Percentiles rank a stretch among this genome's conserved stretches.
These are phyloP conservation scores for Arabis alpina DNA, from an alignment of 345 rosid genomes.

Conservation along the genomic window DNA sequence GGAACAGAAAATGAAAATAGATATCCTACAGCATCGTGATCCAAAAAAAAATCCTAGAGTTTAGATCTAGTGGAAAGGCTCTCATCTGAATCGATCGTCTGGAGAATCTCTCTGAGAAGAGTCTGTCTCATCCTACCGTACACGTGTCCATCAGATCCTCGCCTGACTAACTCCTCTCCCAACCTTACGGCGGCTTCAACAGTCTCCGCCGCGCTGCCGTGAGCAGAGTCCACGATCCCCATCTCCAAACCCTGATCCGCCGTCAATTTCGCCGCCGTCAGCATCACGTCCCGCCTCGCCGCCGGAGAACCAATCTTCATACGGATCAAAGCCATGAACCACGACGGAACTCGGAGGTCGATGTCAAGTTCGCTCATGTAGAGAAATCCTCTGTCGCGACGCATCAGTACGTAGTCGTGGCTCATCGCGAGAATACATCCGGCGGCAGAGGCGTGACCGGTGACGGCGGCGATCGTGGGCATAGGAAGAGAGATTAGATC, in stretches of 20 bases:
- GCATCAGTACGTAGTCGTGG: constrained; percentile 70
- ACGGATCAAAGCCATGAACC: constrained; percentile 48
- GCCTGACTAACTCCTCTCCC: constrained; percentile 47
- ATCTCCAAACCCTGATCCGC: constrained; percentile 52
- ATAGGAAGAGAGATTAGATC: constrained; percentile 68
- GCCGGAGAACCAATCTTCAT: constrained; percentile 49
- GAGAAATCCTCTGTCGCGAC: constrained; percentile 66
- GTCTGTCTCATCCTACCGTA: constrained; percentile 56
- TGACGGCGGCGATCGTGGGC: constrained; percentile 68
- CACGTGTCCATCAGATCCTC: constrained; percentile 57
- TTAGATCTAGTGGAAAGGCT: constrained; percentile 26
- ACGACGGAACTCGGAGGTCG: constrained; percentile 50
- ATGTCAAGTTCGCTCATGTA: constrained; percentile 84
- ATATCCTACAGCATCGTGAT: too few species aligned
- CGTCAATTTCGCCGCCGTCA: constrained; percentile 60
- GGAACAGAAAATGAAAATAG: too few species aligned
- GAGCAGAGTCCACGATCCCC: constrained; percentile 58
- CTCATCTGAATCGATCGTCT: constrained; percentile 37
- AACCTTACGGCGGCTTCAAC: constrained; percentile 52
- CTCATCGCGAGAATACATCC: constrained; percentile 61
- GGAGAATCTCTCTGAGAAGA: constrained; percentile 40
- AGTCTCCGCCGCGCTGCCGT: constrained; percentile 57
- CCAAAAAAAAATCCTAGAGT: not conserved
- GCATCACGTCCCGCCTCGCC: constrained; percentile 50
- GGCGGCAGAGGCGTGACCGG: constrained; percentile 83